Evolutionary conservation across 305 asterid genomes (phyloP).

Genomic region (Coffea humblotiana): DNA sequence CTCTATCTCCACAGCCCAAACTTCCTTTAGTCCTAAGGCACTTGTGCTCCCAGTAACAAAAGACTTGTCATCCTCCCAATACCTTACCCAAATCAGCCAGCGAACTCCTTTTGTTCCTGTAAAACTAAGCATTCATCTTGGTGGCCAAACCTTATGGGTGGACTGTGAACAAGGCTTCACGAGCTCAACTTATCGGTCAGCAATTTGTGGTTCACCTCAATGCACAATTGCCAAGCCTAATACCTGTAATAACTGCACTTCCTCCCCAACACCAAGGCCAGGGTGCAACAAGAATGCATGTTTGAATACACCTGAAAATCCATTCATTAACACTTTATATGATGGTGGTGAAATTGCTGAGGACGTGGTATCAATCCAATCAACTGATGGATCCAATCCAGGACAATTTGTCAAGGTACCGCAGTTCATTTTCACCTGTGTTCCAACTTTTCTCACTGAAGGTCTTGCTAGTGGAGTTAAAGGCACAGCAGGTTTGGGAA

Average conservation of each 20-base stretch:
- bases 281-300: constrained; percentile 31
- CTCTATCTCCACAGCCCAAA: constrained; percentile 24
- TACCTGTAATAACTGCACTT: constrained; percentile 31
- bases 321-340: constrained; percentile 16
- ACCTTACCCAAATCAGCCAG: constrained; percentile 37
- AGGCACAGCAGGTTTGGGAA: constrained; percentile 35
- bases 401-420: constrained; percentile 1
- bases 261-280: constrained; percentile 21
- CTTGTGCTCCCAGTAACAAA: constrained; percentile 44
- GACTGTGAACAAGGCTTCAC: constrained; percentile 42
- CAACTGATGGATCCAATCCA: constrained; percentile 15
- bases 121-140: constrained; percentile 43
- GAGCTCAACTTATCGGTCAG: constrained; percentile 48
- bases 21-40: constrained; percentile 29
- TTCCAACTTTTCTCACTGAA: constrained; percentile 11
- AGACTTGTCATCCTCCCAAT: constrained; percentile 46
- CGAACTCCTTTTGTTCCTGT: constrained; percentile 48
- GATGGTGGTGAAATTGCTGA: constrained; percentile 25
- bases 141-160: constrained; percentile 54
- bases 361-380: constrained; percentile 23
- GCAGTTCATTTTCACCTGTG: constrained; percentile 23
- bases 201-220: constrained; percentile 41
- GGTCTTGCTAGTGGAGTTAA: constrained; percentile 32
- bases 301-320: constrained; percentile 24
- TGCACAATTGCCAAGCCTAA: constrained; percentile 43